Percentiles rank a stretch among this genome's conserved stretches.
These are phyloP conservation scores for Boletus vermiculosoides DNA, from an alignment of 768 basidiomycete genomes.

Conservation along the genomic window DNA sequence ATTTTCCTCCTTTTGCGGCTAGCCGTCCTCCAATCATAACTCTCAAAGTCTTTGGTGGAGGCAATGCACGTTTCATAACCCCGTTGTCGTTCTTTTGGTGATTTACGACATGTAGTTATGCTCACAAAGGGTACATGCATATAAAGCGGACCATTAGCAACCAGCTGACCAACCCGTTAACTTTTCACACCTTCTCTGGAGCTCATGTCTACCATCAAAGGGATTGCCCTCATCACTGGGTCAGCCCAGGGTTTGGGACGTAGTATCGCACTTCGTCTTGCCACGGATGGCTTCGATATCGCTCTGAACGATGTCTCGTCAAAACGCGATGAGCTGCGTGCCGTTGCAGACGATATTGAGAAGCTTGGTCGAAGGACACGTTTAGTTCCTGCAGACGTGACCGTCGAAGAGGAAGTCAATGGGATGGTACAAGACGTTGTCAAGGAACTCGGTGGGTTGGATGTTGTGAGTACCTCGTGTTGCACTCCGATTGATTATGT, in stretches of 20 bases:
- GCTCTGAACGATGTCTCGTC: slow-evolving; percentile 29
- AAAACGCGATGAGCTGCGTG: slow-evolving; percentile 9
- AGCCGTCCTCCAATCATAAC: too few relatives aligned
- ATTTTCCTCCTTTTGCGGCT: too few relatives aligned
- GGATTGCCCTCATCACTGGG: slow-evolving; percentile 33
- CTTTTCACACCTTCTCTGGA: neutral
- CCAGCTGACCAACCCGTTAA: too few relatives aligned
- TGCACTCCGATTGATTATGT: too few relatives aligned
- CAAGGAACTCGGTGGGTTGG: slow-evolving; percentile 7
- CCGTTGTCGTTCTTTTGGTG: neutral
- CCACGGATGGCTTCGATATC: slow-evolving; percentile 27
- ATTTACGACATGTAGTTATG: neutral
- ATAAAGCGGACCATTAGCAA: neutral
- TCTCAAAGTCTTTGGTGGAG: too few relatives aligned
- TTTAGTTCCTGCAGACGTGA: slow-evolving; percentile 17
- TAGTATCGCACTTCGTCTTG: slow-evolving; percentile 17
- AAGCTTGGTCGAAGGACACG: slow-evolving; percentile 12
- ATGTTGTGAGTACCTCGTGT: slow-evolving; percentile 1
- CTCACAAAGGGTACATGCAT: neutral
- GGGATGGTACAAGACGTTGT: neutral
- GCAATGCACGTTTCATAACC: too few relatives aligned
- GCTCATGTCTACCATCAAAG: slow-evolving; percentile 19
- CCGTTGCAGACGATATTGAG: slow-evolving; percentile 11
- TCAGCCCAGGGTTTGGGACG: slow-evolving; percentile 32
- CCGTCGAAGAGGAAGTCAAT: slow-evolving; percentile 5